Percentiles rank a stretch among this genome's conserved stretches.
Conservation (phyloP, 192 early-diverging fungal species). For the Umbelopsis vinacea region DNA sequence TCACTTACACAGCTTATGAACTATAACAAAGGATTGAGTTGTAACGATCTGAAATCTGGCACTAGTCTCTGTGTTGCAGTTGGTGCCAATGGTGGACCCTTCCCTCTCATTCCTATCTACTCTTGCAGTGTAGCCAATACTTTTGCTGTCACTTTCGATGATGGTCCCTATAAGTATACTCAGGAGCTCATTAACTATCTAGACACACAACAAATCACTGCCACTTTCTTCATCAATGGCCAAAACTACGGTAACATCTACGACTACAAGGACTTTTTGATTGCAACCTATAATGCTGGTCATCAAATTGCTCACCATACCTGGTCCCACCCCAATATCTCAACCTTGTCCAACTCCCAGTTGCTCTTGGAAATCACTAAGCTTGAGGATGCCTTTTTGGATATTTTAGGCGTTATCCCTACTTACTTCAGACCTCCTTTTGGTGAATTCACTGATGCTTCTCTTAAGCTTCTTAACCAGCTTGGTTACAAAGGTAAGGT, state of each 20-base stretch:
- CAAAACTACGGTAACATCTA: slow-evolving; percentile 55
- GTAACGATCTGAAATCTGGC: neutral
- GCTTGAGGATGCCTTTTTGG: slow-evolving; percentile 31
- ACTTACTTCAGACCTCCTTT: slow-evolving; percentile 50
- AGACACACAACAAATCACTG: slow-evolving; percentile 44
- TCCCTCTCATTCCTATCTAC: slow-evolving; percentile 16
- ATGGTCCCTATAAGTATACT: slow-evolving; percentile 54
- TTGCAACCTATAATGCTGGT: slow-evolving; percentile 42
- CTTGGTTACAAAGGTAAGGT: slow-evolving; percentile 45
- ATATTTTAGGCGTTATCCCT: slow-evolving; percentile 33
- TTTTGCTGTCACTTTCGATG: slow-evolving; percentile 64
- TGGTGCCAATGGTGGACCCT: neutral
- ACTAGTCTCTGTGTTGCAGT: slow-evolving; percentile 13
- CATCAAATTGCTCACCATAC: slow-evolving; percentile 51
- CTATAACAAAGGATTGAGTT: slow-evolving; percentile 13
- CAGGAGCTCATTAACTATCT: slow-evolving; percentile 49
- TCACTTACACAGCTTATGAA: neutral
- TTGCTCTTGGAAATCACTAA: slow-evolving; percentile 34
- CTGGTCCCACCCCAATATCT: slow-evolving; percentile 41
- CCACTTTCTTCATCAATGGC: slow-evolving; percentile 61
- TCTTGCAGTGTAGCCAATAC: slow-evolving; percentile 30
- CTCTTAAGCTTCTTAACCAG: slow-evolving; percentile 33
- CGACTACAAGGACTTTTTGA: slow-evolving; percentile 42
- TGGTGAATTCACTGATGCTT: slow-evolving; percentile 38
- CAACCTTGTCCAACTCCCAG: slow-evolving; percentile 6